phyloP scores from a whole-genome alignment of 2,329 filamentous ascomycete species.

The Phaeosphaeria sp. region DNA sequence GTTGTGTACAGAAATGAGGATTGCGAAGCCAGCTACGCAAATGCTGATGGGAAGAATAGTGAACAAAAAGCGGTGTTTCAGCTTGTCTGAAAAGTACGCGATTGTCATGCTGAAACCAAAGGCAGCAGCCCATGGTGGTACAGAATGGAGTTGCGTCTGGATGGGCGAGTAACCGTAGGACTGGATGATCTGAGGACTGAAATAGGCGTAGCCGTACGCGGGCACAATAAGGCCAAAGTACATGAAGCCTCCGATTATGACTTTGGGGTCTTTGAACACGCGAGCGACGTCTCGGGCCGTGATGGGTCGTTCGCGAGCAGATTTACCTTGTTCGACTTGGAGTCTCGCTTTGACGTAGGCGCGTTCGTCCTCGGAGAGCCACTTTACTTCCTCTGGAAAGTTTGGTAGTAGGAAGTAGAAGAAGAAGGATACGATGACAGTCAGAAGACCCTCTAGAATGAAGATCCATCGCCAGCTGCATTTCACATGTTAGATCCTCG shows the following conservation, averaged over 20 bases:
- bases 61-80: conserved; percentile 77
- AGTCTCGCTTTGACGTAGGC: conserved; percentile 55
- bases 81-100: conserved; percentile 73
- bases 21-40: conserved; percentile 75
- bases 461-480: conserved; percentile 75
- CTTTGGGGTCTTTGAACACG: conserved; percentile 58
- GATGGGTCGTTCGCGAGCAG: conserved; percentile 54
- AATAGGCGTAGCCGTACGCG: conserved; percentile 55
- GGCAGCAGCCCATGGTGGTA: conserved; percentile 71
- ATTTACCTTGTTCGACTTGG: conserved; percentile 55
- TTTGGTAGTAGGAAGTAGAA: conserved; percentile 58
- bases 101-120: conserved; percentile 81
- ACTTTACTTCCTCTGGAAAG: conserved; percentile 58
- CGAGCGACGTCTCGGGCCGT: conserved; percentile 50
- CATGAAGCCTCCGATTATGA: conserved; percentile 59
- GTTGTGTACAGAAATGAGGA: conserved; percentile 74
- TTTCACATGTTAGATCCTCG: neutral
- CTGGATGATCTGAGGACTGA: conserved; percentile 56
- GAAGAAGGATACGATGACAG: conserved; percentile 51
- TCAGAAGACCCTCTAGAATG: conserved; percentile 67
- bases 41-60: conserved; percentile 71
- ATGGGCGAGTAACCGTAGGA: conserved; percentile 60
- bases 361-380: conserved; percentile 56
- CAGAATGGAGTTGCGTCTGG: conserved; percentile 61
- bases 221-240: conserved; percentile 55